phyloP scores from a whole-genome alignment of 176 grass and related monocot genomes.

The Oryza rufipogon region DNA sequence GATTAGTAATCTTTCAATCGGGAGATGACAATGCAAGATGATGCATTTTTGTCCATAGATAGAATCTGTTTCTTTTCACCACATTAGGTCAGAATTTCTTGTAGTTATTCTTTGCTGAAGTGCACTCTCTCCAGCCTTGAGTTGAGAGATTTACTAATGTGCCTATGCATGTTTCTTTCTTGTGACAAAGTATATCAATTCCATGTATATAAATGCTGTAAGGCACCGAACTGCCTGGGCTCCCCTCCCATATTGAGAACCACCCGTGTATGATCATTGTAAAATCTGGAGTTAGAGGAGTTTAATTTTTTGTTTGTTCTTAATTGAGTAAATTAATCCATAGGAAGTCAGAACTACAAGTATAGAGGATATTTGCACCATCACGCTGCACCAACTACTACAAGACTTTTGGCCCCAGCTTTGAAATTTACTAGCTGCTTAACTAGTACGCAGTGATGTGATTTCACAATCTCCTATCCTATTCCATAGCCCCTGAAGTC shows the following conservation, averaged over 20 bases:
- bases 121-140: background rate
- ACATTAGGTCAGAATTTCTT: background rate
- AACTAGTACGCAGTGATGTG: background rate
- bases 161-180: background rate
- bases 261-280: background rate
- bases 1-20: background rate
- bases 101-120: background rate
- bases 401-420: background rate
- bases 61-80: background rate
- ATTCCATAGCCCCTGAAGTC: background rate
- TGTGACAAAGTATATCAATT: background rate
- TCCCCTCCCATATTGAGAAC: background rate
- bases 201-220: background rate
- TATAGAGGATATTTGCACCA: background rate
- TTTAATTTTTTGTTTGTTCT: background rate
- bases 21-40: background rate
- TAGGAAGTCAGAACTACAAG: background rate
- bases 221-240: background rate
- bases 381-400: background rate
- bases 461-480: background rate
- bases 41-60: background rate
- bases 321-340: background rate
- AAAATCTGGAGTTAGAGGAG: background rate
- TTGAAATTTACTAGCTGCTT: background rate
- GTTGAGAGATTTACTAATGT: background rate